Conservation (phyloP, 2,329 filamentous ascomycete genomes). For the Colletotrichum chrysophilum region DNA sequence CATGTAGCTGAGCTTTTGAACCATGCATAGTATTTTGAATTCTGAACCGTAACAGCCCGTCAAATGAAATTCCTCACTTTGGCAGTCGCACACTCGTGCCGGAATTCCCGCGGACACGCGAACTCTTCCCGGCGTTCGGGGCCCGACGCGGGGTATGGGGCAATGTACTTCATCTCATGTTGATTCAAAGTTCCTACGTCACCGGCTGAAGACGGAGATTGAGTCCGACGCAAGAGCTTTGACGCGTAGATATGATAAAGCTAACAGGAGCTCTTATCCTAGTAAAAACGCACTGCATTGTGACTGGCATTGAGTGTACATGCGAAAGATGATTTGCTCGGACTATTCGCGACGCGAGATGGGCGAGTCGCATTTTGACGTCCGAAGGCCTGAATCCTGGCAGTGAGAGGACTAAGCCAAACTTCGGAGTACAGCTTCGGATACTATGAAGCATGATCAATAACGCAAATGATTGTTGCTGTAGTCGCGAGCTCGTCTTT, state of each 20-base stretch:
- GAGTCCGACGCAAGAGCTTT: not conserved
- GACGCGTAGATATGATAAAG: not conserved
- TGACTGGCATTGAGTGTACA: not conserved
- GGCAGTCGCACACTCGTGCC: not conserved
- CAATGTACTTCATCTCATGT: not conserved
- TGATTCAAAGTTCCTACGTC: not conserved
- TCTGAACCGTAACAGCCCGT: not conserved
- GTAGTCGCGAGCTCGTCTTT: not conserved
- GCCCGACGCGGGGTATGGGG: not conserved
- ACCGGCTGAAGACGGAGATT: not conserved
- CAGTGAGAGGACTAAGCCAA: not conserved
- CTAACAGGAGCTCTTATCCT: not conserved
- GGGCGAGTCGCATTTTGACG: not conserved
- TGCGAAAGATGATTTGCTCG: not conserved
- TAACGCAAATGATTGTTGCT: not conserved
- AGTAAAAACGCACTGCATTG: not conserved
- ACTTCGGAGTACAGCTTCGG: not conserved
- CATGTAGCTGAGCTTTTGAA: not conserved
- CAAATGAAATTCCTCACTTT: not conserved
- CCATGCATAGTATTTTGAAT: not conserved
- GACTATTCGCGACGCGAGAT: not conserved
- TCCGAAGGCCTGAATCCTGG: not conserved
- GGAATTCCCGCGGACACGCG: not conserved
- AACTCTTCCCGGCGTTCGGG: not conserved
- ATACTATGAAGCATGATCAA: not conserved